These are phyloP conservation scores for Ceraceosorus guamensis DNA, from an alignment of 1,284 basidiomycete genomes.

Conservation along the genomic window DNA sequence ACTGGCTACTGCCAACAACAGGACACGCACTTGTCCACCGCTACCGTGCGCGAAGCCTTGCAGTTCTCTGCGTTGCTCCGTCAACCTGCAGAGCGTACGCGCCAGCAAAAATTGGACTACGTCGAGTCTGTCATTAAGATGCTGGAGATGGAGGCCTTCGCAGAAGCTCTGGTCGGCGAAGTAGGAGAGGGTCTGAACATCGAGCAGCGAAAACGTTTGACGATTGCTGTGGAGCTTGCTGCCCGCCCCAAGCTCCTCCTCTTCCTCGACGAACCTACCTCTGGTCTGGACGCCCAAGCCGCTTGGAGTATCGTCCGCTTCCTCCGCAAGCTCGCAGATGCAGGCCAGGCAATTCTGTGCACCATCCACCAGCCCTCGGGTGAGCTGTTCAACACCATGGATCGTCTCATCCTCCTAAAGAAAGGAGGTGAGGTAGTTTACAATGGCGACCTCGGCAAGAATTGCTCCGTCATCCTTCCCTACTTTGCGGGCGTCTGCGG, in stretches of 20 bases:
- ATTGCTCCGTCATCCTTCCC: constrained; percentile 56
- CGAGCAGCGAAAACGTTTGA: constrained; percentile 38
- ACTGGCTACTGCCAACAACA: constrained; percentile 39
- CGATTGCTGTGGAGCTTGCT: constrained; percentile 39
- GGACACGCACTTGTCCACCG: constrained; percentile 27
- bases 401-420: constrained; percentile 33
- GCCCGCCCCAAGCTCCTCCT: constrained; percentile 37
- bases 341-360: constrained; percentile 46
- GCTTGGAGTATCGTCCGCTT: constrained; percentile 43
- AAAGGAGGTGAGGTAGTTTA: constrained; percentile 23
- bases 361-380: constrained; percentile 50
- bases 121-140: constrained; percentile 33
- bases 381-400: constrained; percentile 35
- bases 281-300: constrained; percentile 27
- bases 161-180: constrained; percentile 35
- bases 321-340: constrained; percentile 44
- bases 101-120: constrained; percentile 29
- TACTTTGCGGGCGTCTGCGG: constrained; percentile 66
- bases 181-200: constrained; percentile 28
- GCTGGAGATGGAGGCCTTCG: constrained; percentile 34
- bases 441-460: constrained; percentile 65
- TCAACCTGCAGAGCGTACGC: constrained; percentile 25
- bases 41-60: constrained; percentile 36
- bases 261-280: constrained; percentile 44
- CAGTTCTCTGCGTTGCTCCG: constrained; percentile 36